Conservation (phyloP, 2,329 filamentous ascomycete species). For the Immersiporthe knoxdaviesiana region DNA sequence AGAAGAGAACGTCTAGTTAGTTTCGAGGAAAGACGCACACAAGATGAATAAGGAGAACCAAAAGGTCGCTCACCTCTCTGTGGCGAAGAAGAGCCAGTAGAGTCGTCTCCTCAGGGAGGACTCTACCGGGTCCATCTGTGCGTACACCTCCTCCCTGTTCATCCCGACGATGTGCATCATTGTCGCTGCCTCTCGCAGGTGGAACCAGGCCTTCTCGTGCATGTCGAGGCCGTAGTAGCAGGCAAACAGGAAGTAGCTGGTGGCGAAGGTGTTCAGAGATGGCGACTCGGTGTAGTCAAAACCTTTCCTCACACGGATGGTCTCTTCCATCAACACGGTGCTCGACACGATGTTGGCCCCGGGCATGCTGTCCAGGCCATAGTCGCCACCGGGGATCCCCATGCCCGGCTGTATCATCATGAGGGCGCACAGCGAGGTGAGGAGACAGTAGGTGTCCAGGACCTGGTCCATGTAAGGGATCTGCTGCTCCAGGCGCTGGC, state of each 20-base stretch:
- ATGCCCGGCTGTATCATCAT: constrained; percentile 72
- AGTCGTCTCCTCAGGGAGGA: constrained; percentile 66
- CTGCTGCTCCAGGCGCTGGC: constrained; percentile 60
- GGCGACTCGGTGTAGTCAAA: constrained; percentile 63
- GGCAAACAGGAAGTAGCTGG: constrained; percentile 79
- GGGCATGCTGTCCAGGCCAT: constrained; percentile 58
- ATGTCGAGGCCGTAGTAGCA: constrained; percentile 72
- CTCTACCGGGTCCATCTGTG: constrained; percentile 61
- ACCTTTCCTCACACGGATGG: constrained; percentile 64
- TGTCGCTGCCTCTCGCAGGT: constrained; percentile 76
- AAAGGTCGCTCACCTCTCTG: constrained; percentile 60
- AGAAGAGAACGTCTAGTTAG: constrained; percentile 32
- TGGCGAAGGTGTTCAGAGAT: constrained; percentile 63
- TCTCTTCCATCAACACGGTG: constrained; percentile 69
- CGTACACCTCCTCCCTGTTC: constrained; percentile 66
- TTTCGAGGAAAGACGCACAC: constrained; percentile 7
- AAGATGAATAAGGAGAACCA: not conserved
- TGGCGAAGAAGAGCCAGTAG: constrained; percentile 74
- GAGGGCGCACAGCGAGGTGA: constrained; percentile 68
- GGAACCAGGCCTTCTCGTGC: constrained; percentile 79
- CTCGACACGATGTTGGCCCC: constrained; percentile 66
- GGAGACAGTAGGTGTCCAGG: constrained; percentile 65
- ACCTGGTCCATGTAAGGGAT: constrained; percentile 64
- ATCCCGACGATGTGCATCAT: constrained; percentile 64
- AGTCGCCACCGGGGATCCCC: constrained; percentile 60